phyloP scores from a whole-genome alignment of 768 basidiomycete species.

The Pleurotus sapidus region DNA sequence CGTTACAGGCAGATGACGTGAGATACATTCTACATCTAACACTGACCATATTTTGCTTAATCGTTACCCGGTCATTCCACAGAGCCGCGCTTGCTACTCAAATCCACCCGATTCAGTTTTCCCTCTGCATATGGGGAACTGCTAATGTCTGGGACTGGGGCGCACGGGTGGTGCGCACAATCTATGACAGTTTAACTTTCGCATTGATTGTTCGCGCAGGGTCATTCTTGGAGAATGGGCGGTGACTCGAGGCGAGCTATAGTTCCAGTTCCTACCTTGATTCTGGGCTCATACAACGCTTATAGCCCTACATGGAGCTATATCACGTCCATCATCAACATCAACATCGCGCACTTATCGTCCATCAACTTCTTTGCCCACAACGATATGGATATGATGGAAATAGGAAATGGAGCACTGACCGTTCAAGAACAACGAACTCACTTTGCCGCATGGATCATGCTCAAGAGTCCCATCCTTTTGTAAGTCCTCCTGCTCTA shows the following conservation, averaged over 20 bases:
- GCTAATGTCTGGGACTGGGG: slow-evolving; percentile 59
- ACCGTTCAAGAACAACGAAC: slow-evolving; percentile 49
- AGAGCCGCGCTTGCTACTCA: slow-evolving; percentile 45
- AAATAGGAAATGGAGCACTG: slow-evolving; percentile 35
- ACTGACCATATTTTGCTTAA: not conserved
- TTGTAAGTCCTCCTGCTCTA: slow-evolving; percentile 25
- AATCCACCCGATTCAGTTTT: slow-evolving; percentile 43
- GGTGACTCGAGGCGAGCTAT: slow-evolving; percentile 34
- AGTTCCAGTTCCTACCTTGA: not conserved
- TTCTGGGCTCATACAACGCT: not conserved
- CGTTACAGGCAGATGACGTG: slow-evolving; percentile 58
- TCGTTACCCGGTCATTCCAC: not conserved
- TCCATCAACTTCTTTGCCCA: slow-evolving; percentile 45
- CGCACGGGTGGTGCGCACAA: slow-evolving; percentile 39
- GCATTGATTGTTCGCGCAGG: slow-evolving; percentile 22
- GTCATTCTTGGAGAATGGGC: slow-evolving; percentile 53
- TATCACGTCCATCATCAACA: slow-evolving; percentile 42
- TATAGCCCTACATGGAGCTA: slow-evolving; percentile 45
- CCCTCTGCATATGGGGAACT: slow-evolving; percentile 53
- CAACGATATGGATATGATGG: slow-evolving; percentile 47
- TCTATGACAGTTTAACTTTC: not conserved
- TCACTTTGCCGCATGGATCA: slow-evolving; percentile 54
- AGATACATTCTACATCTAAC: slow-evolving; percentile 12
- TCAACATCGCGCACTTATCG: slow-evolving; percentile 39
- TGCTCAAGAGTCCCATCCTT: slow-evolving; percentile 54